Evolutionary conservation across 2,329 filamentous ascomycete genomes (phyloP), one percentile per base, ranked within the genome.

Genomic region (Lithohypha guttulata): DNA sequence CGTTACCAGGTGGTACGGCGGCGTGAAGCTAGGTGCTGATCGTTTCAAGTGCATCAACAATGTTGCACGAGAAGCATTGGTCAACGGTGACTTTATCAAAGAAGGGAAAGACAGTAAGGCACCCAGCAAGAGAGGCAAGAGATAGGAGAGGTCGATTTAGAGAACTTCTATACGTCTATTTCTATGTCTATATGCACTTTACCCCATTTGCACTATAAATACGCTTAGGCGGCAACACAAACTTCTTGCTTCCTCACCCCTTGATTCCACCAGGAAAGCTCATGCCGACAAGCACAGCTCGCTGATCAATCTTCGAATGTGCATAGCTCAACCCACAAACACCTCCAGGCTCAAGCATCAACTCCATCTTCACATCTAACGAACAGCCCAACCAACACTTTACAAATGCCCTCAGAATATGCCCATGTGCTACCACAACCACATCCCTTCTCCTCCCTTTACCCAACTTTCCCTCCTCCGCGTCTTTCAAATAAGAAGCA

Each of bases 1-100:
- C 3, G 89, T 98, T 19, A 86, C 84, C 26, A 68, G 91, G 46
- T 98, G 91, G 91, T 98, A 93, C 60, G 91, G 91, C 3, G 91
- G 91, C 1, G 74, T 93, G 42, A 81, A 86, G 52, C 63, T 98
- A 31, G 91, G 91, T 0, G 87, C 89, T 34, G 81, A 87, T 58
- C 69, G 91, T 48, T 98, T 98, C 57, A 77, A 85, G 9, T 68
- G 94, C 39, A 96, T 98, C 56, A 95, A 95, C 57, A 72, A 75
- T 40, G 83, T 79, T 6, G 87, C 86, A 6, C 74, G 87, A 53
- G 86, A 95, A 62, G 83, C 81, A 1, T 70, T 96, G 47, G 73
- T 95, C 7, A 75, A 75, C 55, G 85, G 81, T 1, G 83, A 81
- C 0, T 75, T 84, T 51, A 77, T 75, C 7, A 68, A 65, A 41